Evolutionary conservation across 2,329 filamentous ascomycete genomes (phyloP).

Genomic region (Uncinocarpus reesii): DNA sequence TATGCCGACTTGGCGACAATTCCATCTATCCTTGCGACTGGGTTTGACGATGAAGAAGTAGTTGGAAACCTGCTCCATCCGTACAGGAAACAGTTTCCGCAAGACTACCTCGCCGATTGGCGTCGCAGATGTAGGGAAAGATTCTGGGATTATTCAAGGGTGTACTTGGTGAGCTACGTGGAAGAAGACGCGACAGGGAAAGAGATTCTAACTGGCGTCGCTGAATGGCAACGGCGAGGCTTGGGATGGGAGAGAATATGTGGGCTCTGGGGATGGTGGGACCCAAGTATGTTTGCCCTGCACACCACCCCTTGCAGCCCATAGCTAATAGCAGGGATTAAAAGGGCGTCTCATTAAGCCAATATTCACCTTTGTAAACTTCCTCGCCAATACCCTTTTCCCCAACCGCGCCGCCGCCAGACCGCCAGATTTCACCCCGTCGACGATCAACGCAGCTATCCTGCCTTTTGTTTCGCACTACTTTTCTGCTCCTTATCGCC

Average conservation of each 20-base stretch:
- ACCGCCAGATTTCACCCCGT: constrained; percentile 7
- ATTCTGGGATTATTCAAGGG: constrained; percentile 10
- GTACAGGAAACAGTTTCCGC: constrained; percentile 7
- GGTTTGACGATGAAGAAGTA: constrained; percentile 12
- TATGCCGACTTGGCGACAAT: constrained; percentile 8
- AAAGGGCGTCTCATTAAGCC: constrained; percentile 8
- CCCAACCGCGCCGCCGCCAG: constrained; percentile 11
- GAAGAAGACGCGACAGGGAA: neutral
- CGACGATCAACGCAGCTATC: neutral
- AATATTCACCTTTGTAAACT: neutral
- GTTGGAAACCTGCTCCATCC: constrained; percentile 5
- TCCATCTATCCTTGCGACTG: constrained; percentile 4
- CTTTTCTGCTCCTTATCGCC: constrained; percentile 4
- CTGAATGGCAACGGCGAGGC: constrained; percentile 10
- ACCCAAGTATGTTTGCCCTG: constrained; percentile 10
- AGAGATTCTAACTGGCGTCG: constrained; percentile 11
- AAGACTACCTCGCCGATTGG: constrained; percentile 8
- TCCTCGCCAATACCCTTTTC: constrained; percentile 1
- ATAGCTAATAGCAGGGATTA: neutral
- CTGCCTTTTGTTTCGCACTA: neutral
- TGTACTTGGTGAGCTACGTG: constrained; percentile 14
- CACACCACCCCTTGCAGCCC: neutral
- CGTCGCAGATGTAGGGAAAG: neutral
- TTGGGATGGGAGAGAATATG: constrained; percentile 12
- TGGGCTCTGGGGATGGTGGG: constrained; percentile 11